Evolutionary conservation across 1,284 basidiomycete species (phyloP), one percentile per base, ranked within the genome.

Genomic region (Leccinum solheimii): DNA sequence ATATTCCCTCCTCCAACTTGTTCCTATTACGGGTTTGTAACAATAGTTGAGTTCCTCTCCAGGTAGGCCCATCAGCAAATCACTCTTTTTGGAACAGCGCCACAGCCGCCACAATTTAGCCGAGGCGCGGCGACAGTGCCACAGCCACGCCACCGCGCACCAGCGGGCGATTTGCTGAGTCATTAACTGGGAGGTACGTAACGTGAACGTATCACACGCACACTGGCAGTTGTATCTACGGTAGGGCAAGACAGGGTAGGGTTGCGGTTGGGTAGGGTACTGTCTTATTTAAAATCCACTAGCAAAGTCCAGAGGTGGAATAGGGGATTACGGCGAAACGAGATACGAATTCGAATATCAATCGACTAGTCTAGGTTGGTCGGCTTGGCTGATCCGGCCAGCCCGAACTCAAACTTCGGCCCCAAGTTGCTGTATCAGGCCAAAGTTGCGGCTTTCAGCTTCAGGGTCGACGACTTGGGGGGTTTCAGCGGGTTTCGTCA

Each of bases 21-120:
- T 69, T 74, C 63, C 67, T 75, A 64, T 71, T 75, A 75, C 68
- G 64, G 19, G 43, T 45, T 58, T 72, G 71, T 72, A 75, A 67
- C 58, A 70, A 32, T 75, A 75, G 72, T 74, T 62, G 58, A 62
- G 27, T 3, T 48, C 45, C 43, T 56, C 63, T 59, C 27, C 27
- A 27, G 27, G 27, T 27, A 27, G 27, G 27, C 27, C 27, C 27
- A 27, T 27, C 27, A 27, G 27, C 27, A 27, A 27, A 27, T 27
- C 27, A 27, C 27, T 27, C 27, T 27, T 27, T 27, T 27, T 27
- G 27, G 27, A 27, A 27, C 27, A 27, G 27, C 7, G 27, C 27
- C 27, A 27, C 27, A 27, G 27, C 27, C 27, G 27, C 27, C 27
- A 27, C 27, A 27, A 27, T 27, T 27, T 27, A 27, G 27, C 27